A percentile compares a stretch with the other conserved stretches of the same genome.
Evolutionary conservation across 306 rosid genomes (phyloP).

Genomic region (Sphenostylis stenocarpa): DNA sequence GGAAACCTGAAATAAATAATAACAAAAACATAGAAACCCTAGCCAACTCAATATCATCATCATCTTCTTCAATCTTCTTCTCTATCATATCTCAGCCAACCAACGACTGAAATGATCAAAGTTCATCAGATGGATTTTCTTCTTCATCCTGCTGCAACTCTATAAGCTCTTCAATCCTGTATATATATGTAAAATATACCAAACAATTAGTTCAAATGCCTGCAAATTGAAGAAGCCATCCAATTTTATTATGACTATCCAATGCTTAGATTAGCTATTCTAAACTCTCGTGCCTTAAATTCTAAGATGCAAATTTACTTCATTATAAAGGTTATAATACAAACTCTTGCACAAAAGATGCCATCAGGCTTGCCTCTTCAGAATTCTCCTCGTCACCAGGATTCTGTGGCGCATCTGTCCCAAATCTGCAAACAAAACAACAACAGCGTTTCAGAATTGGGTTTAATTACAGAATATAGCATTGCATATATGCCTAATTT

Average conservation of each 20-base stretch:
- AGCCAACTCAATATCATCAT: background rate
- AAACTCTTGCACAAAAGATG: background rate
- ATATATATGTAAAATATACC: slow-evolving; percentile 12
- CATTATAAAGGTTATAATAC: background rate
- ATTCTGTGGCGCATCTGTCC: background rate
- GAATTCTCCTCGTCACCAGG: slow-evolving; percentile 40
- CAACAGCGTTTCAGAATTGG: background rate
- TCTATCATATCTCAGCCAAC: background rate
- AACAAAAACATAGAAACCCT: background rate
- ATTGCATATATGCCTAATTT: background rate
- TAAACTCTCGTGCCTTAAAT: slow-evolving; percentile 7
- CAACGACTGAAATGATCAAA: background rate
- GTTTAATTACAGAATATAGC: background rate
- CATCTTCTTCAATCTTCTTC: background rate
- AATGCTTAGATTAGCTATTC: slow-evolving; percentile 27
- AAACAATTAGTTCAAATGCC: background rate
- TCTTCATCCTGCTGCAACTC: background rate
- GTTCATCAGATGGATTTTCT: background rate
- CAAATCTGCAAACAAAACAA: background rate
- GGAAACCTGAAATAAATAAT: background rate
- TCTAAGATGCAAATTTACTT: background rate
- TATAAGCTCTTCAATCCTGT: background rate
- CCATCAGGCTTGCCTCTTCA: background rate
- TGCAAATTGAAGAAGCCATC: slow-evolving; percentile 17
- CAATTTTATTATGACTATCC: slow-evolving; percentile 13